These are phyloP conservation scores for Cyberlindnera bimundalis DNA, from an alignment of 805 yeast genomes.

Conservation along the genomic window DNA sequence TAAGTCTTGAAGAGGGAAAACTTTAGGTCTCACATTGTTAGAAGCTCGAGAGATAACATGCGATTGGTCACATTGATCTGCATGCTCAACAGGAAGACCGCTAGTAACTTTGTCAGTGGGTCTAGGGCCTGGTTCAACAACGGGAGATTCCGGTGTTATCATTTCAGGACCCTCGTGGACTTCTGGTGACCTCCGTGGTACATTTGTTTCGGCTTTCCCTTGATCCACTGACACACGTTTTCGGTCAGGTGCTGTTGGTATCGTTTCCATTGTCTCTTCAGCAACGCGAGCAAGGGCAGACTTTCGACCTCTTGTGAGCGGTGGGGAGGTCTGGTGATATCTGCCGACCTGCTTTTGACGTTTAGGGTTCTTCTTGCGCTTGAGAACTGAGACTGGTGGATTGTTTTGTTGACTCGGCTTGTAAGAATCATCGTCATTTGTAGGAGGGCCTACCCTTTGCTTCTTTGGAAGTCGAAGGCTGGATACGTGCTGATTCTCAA, in stretches of 20 bases:
- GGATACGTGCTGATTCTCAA: not conserved
- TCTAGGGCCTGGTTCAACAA: too few species aligned
- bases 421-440: slow-evolving; percentile 12
- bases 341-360: not conserved
- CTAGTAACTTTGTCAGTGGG: too few species aligned
- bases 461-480: not conserved
- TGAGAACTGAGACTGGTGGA: not conserved
- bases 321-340: not conserved
- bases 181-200: too few species aligned
- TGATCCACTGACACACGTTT: too few species aligned
- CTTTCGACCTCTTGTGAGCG: not conserved
- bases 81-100: too few species aligned
- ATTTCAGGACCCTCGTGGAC: too few species aligned
- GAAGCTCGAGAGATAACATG: too few species aligned
- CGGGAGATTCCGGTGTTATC: too few species aligned
- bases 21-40: not conserved
- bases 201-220: not conserved
- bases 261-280: too few species aligned
- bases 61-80: too few species aligned
- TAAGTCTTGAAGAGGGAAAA: not conserved
- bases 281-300: not conserved
- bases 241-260: too few species aligned
- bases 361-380: not conserved
- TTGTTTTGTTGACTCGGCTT: slow-evolving; percentile 1
- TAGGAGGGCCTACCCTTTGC: slow-evolving; percentile 2